Base-by-base conservation (phyloP, 2,329 filamentous ascomycete genomes). In the Xylaria sp. region DNA sequence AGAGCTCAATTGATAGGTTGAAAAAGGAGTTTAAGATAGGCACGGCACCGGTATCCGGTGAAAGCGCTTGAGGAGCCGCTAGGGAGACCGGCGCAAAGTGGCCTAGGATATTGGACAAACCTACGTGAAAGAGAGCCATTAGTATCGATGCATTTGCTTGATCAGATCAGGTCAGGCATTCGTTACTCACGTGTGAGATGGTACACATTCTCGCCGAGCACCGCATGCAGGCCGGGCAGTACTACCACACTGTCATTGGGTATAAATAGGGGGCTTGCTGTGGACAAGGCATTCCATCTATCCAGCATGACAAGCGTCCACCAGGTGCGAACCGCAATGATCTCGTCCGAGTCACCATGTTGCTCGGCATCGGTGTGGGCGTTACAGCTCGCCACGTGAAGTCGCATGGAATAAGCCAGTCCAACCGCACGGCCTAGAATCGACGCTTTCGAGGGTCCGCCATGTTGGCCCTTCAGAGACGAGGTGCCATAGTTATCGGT, bases 251-350 rank as follows among this genome's bases (percentile, higher is more conserved):
- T 83, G 61, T 82, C 80, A 65, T 88, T 83, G 1, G 83, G 83
- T 59, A 91, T 84, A 59, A 86, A 78, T 10, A 84, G 67, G 2
- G 86, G 84, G 62, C 80, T 84, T 10, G 83, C 84, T 3, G 82
- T 87, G 19, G 84, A 85, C n/a, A 85, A 80, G 3, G 88, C 85
- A 69, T 90, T 84, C 86, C 87, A 91, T 13, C 87, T 82, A 68
- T 91, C 88, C 63, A 91, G 80, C 63, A 88, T 80, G 51, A 90
- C 81, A 39, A 91, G 75, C 11, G 84, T 83, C 85, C 86, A 90
- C 88, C 88, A 91, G 16, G 87, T 81, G 49, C 86, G 81, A 54
- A 86, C 77, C 1, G 81, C 80, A 3, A 90, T 75, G 16, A 83
- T 83, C 54, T 86, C 83, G 50, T 87, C 83, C 19, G 63, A 61